Evolutionary conservation across 2,329 filamentous ascomycete genomes (phyloP).

Genomic region (Paramyrothecium roridum): DNA sequence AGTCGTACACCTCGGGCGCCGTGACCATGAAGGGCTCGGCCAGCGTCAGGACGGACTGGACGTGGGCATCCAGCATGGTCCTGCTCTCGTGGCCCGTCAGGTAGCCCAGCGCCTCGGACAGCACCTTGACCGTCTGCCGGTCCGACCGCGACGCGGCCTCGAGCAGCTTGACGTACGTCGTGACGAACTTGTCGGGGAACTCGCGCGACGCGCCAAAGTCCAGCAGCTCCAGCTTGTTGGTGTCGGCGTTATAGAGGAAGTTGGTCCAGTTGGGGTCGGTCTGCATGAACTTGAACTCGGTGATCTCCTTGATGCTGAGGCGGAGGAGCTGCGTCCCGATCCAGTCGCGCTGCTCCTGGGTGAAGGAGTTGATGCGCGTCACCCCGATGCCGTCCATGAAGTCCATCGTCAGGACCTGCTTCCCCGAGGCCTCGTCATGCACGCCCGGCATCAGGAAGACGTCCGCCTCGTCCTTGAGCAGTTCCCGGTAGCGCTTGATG

Average conservation of each 20-base stretch:
- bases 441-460: conserved; percentile 79
- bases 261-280: conserved; percentile 99
- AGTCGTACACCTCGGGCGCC: conserved; percentile 85
- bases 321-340: conserved; percentile 92
- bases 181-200: conserved; percentile 76
- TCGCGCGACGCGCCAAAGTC: conserved; percentile 94
- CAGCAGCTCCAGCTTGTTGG: conserved; percentile 77
- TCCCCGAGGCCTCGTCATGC: conserved; percentile 74
- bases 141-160: conserved; percentile 75
- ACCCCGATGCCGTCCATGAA: conserved; percentile 84
- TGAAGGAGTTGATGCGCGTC: conserved; percentile 72
- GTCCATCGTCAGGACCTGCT: conserved; percentile 89
- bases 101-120: conserved; percentile 81
- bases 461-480: conserved; percentile 64
- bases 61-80: conserved; percentile 85
- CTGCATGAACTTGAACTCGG: conserved; percentile 97
- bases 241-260: conserved; percentile 80
- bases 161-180: conserved; percentile 75
- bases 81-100: conserved; percentile 85
- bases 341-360: conserved; percentile 86
- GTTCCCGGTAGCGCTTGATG: conserved; percentile 68
- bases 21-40: conserved; percentile 82
- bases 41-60: conserved; percentile 82
- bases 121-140: conserved; percentile 55
- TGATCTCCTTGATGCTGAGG: conserved; percentile 88